A percentile compares a stretch with the other conserved stretches of the same genome.
These are phyloP conservation scores for Cochlearia excelsa DNA, from an alignment of 345 rosid species.

Conservation along the genomic window DNA sequence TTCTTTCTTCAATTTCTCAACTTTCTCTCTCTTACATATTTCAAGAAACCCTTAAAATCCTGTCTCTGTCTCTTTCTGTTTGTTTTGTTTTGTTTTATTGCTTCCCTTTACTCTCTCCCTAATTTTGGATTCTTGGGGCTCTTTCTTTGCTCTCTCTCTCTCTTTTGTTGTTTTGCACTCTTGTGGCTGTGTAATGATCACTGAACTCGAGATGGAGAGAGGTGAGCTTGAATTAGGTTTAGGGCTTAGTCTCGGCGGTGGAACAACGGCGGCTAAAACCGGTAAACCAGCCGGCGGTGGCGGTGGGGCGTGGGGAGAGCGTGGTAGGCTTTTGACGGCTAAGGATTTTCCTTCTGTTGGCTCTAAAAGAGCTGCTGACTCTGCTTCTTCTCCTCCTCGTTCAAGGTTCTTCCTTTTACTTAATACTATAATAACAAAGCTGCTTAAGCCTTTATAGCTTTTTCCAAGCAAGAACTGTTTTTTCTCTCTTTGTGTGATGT, in stretches of 20 bases:
- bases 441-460: conserved; percentile 3
- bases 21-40: conserved; percentile 25
- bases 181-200: conserved; percentile 29
- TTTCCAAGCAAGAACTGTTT: neutral
- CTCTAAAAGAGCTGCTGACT: conserved; percentile 66
- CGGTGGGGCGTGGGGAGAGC: conserved; percentile 56
- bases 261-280: conserved; percentile 38
- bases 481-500: conserved; percentile 4
- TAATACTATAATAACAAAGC: neutral
- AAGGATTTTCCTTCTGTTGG: conserved; percentile 68
- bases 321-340: conserved; percentile 74
- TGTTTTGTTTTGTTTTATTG: conserved; percentile 4
- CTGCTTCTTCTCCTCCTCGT: conserved; percentile 62
- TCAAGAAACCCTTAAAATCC: conserved; percentile 35
- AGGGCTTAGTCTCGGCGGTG: conserved; percentile 66
- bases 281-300: conserved; percentile 31
- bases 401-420: conserved; percentile 43
- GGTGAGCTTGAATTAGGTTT: conserved; percentile 65
- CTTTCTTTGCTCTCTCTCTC: conserved; percentile 11
- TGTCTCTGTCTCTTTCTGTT: conserved; percentile 35
- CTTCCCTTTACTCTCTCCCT: conserved; percentile 16
- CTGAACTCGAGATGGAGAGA: conserved; percentile 45
- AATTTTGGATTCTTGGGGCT: conserved; percentile 4
- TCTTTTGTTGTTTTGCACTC: conserved; percentile 25
- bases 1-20: conserved; percentile 16